Evolutionary conservation across 192 early-diverging fungal genomes (phyloP), one percentile per base, ranked within the genome.

Genomic region (Umbelopsis isabellina): DNA sequence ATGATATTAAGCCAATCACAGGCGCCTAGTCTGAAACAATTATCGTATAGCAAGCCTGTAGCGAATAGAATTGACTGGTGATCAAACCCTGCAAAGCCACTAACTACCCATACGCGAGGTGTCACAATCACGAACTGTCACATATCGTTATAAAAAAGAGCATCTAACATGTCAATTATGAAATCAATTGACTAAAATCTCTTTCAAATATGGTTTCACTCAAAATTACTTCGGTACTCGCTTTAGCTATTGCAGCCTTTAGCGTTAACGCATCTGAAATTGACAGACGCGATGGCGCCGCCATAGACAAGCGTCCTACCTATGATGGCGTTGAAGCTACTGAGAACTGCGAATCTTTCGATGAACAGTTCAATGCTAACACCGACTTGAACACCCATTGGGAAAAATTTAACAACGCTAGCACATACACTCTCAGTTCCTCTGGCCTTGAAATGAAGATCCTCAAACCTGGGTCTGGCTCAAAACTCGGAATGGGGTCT

Each of bases 401-500:
- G 55, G 18, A 27, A 15, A 30, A 61, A 11, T 30, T 35, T 2
- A 30, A 16, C 18, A 10, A 11, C 1, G 55, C 27, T 10, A 41
- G 37, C 33, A 61, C 55, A 5, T 61, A 30, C 27, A n/a, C 13
- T 16, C 13, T 61, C 8, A 27, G 4, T 35, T 61, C 55, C 3
- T 13, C 16, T 4, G 55, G 27, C 0, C 11, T 61, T 1, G 55
- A 61, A 8, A 18, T 61, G 55, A 61, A 61, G 55, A 30, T 61
- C 18, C 55, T 61, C 13, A 61, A 61, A 4, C 55, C 55, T 10
- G 10, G 37, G 18, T 3, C 1, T 30, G 12, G 23, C 4, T 6
- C 27, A 6, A 30, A 30, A 35, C 27, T 25, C 10, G 80, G 80
- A 11, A 67, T 66, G 23, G 80, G 80, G 23, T 41, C 75, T 33